Evolutionary conservation across 2,329 filamentous ascomycete genomes (phyloP).

Genomic region (Fusarium lyarnte): DNA sequence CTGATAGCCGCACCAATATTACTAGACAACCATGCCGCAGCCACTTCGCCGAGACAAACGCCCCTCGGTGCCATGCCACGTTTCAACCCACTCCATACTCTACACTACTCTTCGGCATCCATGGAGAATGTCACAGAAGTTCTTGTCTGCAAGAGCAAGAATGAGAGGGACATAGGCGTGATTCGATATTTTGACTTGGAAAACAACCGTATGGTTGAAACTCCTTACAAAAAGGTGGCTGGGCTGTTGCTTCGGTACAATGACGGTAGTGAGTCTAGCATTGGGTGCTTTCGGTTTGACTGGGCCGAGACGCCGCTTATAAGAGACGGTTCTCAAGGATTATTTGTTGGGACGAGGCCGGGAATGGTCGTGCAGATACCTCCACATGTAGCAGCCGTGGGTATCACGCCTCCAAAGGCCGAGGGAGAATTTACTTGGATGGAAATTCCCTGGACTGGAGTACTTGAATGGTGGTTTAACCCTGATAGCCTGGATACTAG

Average conservation of each 20-base stretch:
- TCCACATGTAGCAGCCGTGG: not conserved
- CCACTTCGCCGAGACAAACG: not conserved
- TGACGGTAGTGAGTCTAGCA: not conserved
- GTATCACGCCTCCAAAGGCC: fast-evolving
- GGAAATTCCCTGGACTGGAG: slow-evolving; percentile 3
- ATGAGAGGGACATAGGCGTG: not conserved
- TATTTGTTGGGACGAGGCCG: not conserved
- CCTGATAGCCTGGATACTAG: slow-evolving; percentile 2
- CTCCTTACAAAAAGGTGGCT: not conserved
- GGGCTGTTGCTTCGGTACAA: not conserved
- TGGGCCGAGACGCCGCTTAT: not conserved
- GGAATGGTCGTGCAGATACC: not conserved
- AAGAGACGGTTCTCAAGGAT: not conserved
- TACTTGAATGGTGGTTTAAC: slow-evolving; percentile 19
- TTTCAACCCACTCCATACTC: not conserved
- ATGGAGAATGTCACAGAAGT: not conserved
- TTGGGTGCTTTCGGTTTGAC: slow-evolving; percentile 12
- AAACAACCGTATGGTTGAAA: not conserved
- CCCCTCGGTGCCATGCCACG: not conserved
- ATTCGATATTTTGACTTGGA: not conserved
- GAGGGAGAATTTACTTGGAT: not conserved
- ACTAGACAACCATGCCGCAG: fast-evolving
- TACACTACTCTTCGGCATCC: not conserved
- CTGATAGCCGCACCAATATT: not conserved
- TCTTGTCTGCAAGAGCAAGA: not conserved